phyloP scores from a whole-genome alignment of 306 rosid species.

The Gillenia trifoliata region DNA sequence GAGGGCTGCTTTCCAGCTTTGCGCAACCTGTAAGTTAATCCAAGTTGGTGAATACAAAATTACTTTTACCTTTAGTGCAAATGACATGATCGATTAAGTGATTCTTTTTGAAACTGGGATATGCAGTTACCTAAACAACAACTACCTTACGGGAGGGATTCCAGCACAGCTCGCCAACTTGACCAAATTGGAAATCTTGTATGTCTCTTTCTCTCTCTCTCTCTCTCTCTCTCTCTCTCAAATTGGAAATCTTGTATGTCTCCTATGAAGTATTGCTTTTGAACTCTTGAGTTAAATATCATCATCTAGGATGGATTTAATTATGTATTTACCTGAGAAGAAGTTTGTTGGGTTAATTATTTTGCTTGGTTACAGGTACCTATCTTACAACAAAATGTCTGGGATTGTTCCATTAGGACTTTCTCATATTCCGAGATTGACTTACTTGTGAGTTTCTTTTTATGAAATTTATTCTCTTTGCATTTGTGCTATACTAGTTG shows the following conservation, averaged over 20 bases:
- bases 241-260: neutral
- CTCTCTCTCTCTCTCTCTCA: neutral
- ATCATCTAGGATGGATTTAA: neutral
- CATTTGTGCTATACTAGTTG: conserved; percentile 10
- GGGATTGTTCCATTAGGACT: conserved; percentile 81
- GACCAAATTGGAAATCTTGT: conserved; percentile 92
- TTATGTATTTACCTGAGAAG: neutral
- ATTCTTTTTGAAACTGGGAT: conserved; percentile 15
- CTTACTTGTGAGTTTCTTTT: conserved; percentile 76
- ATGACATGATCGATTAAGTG: conserved; percentile 2
- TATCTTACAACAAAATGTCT: conserved; percentile 90
- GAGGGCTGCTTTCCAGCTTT: conserved; percentile 95
- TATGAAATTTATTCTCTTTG: neutral
- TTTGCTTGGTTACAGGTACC: conserved; percentile 55
- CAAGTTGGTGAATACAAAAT: conserved; percentile 4
- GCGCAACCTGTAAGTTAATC: conserved; percentile 77
- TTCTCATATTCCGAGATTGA: conserved; percentile 78
- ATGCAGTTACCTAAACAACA: conserved; percentile 79
- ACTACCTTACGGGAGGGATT: conserved; percentile 91
- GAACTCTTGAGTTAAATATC: neutral
- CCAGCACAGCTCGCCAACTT: conserved; percentile 94
- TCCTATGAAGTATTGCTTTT: no score
- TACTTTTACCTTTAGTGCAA: neutral
- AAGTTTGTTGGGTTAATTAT: neutral
- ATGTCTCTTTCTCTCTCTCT: conserved; percentile 24